These are phyloP conservation scores for Malus fusca DNA, from an alignment of 306 rosid species.

Conservation along the genomic window DNA sequence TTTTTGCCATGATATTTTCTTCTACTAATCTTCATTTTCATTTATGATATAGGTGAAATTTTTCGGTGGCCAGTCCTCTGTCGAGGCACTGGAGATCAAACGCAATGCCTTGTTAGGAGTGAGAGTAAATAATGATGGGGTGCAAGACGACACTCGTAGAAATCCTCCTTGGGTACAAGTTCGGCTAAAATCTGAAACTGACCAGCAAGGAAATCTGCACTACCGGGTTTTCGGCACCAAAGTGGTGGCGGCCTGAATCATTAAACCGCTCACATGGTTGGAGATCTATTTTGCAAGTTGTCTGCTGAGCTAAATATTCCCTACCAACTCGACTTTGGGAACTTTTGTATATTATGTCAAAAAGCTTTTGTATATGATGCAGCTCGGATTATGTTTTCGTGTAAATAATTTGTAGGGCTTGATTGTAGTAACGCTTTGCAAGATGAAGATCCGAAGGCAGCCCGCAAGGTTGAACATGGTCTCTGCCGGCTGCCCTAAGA, in stretches of 20 bases:
- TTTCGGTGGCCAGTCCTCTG: constrained; percentile 37
- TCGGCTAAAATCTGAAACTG: constrained; percentile 36
- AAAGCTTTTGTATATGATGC: background rate
- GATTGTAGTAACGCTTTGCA: constrained; percentile 91
- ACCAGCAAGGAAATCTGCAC: constrained; percentile 24
- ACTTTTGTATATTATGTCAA: background rate
- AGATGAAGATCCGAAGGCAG: constrained; percentile 85
- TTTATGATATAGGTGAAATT: constrained; percentile 33
- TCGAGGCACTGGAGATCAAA: constrained; percentile 24
- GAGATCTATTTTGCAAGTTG: no score
- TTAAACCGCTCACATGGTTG: background rate
- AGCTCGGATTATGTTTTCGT: background rate
- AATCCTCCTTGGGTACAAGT: constrained; percentile 73
- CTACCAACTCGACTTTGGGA: background rate
- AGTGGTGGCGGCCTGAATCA: constrained; percentile 9
- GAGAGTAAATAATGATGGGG: background rate
- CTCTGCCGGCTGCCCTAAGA: constrained; percentile 87
- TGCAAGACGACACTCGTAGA: constrained; percentile 22
- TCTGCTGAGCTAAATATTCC: no score
- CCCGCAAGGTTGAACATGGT: constrained; percentile 99
- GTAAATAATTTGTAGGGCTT: constrained; percentile 47
- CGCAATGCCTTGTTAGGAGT: constrained; percentile 49
- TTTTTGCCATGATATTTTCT: background rate
- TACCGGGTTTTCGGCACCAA: constrained; percentile 43
- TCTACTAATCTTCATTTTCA: background rate